These are phyloP conservation scores for Stylosanthes scabra DNA, from an alignment of 331 rosid genomes.

Conservation along the genomic window DNA sequence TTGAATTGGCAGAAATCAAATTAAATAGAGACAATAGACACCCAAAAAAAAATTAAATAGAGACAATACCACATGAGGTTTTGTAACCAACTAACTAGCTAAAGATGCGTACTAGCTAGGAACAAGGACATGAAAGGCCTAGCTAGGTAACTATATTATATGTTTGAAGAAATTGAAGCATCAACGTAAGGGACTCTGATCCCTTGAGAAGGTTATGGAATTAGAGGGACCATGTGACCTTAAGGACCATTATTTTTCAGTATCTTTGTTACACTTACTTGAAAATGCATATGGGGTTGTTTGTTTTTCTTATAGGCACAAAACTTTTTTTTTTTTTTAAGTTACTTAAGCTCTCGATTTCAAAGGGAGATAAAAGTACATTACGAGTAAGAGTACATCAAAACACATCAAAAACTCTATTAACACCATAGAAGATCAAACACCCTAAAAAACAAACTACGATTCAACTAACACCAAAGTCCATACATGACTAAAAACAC, in stretches of 20 bases:
- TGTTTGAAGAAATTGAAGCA: conserved; percentile 33
- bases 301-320: no score
- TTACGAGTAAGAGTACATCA: no score
- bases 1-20: neutral
- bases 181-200: conserved; percentile 6
- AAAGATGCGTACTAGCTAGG: neutral
- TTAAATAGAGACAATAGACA: conserved; percentile 47
- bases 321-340: no score
- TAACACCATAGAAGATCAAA: no score
- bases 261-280: conserved; percentile 48
- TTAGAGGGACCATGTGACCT: conserved; percentile 45
- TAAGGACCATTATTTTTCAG: conserved; percentile 8
- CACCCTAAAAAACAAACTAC: no score
- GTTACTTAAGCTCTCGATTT: no score
- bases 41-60: neutral
- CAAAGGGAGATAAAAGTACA: no score
- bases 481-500: no score
- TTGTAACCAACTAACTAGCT: conserved; percentile 17
- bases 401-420: no score
- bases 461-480: no score
- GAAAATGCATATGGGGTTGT: no score
- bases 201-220: conserved; percentile 28
- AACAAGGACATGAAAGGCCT: conserved; percentile 50
- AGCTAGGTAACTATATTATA: conserved; percentile 18
- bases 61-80: conserved; percentile 65